phyloP scores from a whole-genome alignment of 1,139 yeast species.

The Kodamaea sp. region DNA sequence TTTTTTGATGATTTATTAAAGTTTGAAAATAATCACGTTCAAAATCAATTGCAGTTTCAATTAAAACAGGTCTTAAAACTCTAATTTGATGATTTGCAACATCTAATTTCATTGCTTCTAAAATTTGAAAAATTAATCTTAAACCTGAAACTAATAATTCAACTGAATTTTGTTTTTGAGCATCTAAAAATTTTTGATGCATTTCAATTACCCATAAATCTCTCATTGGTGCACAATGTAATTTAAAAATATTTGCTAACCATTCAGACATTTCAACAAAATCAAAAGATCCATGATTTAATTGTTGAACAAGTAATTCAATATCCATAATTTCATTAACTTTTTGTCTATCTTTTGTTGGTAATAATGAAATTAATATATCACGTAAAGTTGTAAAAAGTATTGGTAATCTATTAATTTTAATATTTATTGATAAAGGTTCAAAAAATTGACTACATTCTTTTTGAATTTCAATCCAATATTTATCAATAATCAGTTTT shows the following conservation, averaged over 20 bases:
- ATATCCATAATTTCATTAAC: conserved; percentile 77
- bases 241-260: conserved; percentile 68
- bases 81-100: conserved; percentile 94
- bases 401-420: conserved; percentile 55
- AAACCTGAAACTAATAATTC: conserved; percentile 69
- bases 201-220: conserved; percentile 86
- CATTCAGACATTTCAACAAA: conserved; percentile 66
- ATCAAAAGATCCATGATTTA: conserved; percentile 64
- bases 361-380: conserved; percentile 69
- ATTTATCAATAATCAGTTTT: conserved; percentile 69
- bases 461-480: conserved; percentile 73
- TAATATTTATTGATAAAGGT: conserved; percentile 17
- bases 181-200: conserved; percentile 63
- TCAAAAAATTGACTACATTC: conserved; percentile 52
- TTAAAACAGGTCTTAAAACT: conserved; percentile 74
- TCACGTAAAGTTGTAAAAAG: conserved; percentile 76
- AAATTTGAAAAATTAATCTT: conserved; percentile 72
- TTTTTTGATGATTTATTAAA: conserved; percentile 61
- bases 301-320: conserved; percentile 72
- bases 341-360: conserved; percentile 67
- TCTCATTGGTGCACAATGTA: conserved; percentile 95
- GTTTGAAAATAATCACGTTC: conserved; percentile 85
- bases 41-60: conserved; percentile 88
- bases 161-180: conserved; percentile 53
- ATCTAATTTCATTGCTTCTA: conserved; percentile 95